Percentiles rank a stretch among this genome's conserved stretches.
Evolutionary conservation across 2,329 filamentous ascomycete species (phyloP).

Genomic region (Alternaria alternata): DNA sequence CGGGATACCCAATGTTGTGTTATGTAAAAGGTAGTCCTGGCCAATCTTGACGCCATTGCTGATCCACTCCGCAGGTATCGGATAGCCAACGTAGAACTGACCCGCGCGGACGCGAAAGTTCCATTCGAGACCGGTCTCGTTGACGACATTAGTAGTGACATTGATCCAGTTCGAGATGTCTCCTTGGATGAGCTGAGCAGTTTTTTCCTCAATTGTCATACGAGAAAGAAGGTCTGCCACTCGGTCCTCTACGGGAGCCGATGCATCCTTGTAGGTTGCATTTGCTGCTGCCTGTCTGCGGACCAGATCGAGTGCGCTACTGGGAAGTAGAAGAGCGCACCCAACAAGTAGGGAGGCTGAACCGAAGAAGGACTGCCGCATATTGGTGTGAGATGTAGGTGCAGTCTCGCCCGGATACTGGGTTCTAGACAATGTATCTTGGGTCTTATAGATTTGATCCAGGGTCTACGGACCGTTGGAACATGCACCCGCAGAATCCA

Average conservation of each 20-base stretch:
- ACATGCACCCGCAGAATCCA: background rate
- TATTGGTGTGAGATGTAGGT: background rate
- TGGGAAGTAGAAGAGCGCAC: conserved; percentile 21
- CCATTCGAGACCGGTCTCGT: conserved; percentile 70
- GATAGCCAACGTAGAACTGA: conserved; percentile 75
- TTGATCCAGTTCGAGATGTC: conserved; percentile 79
- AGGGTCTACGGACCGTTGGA: conserved; percentile 12
- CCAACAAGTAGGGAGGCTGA: conserved; percentile 26
- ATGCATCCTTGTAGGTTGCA: conserved; percentile 68
- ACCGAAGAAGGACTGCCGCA: conserved; percentile 2
- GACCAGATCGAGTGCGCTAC: conserved; percentile 34
- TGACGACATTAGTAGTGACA: conserved; percentile 70
- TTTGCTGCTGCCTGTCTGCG: conserved; percentile 40
- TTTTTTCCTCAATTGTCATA: conserved; percentile 80
- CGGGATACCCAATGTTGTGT: conserved; percentile 73
- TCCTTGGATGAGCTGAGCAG: conserved; percentile 68
- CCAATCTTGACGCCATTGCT: conserved; percentile 68
- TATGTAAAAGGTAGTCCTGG: conserved; percentile 73
- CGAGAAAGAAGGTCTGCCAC: conserved; percentile 72
- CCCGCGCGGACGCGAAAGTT: conserved; percentile 73
- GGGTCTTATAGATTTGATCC: conserved; percentile 21
- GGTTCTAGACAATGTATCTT: conserved; percentile 8
- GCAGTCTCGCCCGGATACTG: conserved; percentile 1
- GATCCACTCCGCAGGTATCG: conserved; percentile 70
- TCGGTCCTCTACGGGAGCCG: conserved; percentile 68